Evolutionary conservation across 2,329 filamentous ascomycete species (phyloP), one percentile per base, ranked within the genome.

Genomic region (Trichothecium sympodiale): DNA sequence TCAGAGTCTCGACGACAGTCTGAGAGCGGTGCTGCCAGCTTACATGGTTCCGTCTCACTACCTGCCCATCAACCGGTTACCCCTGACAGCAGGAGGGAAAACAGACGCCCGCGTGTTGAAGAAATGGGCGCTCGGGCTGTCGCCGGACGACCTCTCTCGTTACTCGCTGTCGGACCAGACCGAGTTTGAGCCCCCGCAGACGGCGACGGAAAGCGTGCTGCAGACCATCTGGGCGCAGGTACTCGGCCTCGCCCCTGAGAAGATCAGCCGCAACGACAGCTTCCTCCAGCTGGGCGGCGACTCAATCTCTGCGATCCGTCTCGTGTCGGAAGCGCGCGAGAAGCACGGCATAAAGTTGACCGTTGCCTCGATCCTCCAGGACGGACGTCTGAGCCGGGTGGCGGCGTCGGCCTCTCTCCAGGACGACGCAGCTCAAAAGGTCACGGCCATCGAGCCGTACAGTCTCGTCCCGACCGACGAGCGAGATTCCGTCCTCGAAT

Each of bases 271-370:
- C 2, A 64, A 74, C 8, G 67, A 76, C 45, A 73, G 68, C 53
- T 77, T 78, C 54, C 76, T 78, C 61, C 62, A 63, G 3, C 61
- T 76, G 0, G 73, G 74, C 1, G 74, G 74, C 17, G 72, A 77
- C 51, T 77, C 73, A 0, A 69, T 77, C 16, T 54, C 63, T 1
- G 72, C 72, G 2, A 80, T 79, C 71, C 73, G 70, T 46, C 54
- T 79, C 1, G 74, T 77, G 1, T 67, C 72, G 3, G 66, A 68
- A 35, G 64, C 69, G 3, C 59, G 71, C 35, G 49, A 45, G 17
- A 55, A 59, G 3, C 60, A 64, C 16, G 65, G 63, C 0, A 48
- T 71, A 34, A 54, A 59, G 7, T 45, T 78, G 15, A 69, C 62
- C 1, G 74, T 78, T 2, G 65, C 67, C 6, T 53, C 47, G 29